Evolutionary conservation across 768 basidiomycete species (phyloP).

Genomic region (Tulasnella sp.): DNA sequence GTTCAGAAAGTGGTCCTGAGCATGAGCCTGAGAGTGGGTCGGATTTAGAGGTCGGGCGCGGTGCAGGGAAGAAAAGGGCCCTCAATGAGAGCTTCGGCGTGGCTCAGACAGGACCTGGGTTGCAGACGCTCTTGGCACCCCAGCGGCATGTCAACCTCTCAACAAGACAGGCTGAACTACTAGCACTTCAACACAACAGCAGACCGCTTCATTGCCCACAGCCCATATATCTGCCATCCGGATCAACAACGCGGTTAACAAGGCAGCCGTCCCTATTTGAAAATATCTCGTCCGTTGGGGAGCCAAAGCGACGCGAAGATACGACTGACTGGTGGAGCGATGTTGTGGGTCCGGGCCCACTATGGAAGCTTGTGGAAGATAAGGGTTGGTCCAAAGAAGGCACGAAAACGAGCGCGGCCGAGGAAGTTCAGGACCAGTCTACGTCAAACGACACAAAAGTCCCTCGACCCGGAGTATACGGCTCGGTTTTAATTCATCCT

Average conservation of each 20-base stretch:
- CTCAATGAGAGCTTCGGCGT: neutral
- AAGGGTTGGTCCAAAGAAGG: conserved; percentile 66
- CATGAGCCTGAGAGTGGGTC: neutral
- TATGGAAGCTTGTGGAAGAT: conserved; percentile 76
- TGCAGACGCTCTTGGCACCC: neutral
- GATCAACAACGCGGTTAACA: neutral
- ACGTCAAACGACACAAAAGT: neutral
- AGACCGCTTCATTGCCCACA: neutral
- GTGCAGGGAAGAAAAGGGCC: neutral
- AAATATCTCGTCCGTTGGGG: conserved; percentile 27
- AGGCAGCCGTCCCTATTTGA: conserved; percentile 43
- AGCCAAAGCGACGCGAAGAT: conserved; percentile 45
- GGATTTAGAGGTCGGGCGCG: neutral
- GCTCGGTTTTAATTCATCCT: conserved; percentile 10
- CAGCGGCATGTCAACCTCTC: neutral
- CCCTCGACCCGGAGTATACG: conserved; percentile 14
- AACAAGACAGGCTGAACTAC: neutral
- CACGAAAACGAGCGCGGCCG: neutral
- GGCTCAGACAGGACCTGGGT: neutral
- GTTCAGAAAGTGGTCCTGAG: neutral
- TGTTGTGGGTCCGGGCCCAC: conserved; percentile 64
- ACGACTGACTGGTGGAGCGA: conserved; percentile 62
- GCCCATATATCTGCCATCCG: neutral
- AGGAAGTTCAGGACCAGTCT: neutral
- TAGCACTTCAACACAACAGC: conserved; percentile 2